Evolutionary conservation across 495 filamentous ascomycete genomes (phyloP).

Genomic region (Talaromyces proteolyticus): DNA sequence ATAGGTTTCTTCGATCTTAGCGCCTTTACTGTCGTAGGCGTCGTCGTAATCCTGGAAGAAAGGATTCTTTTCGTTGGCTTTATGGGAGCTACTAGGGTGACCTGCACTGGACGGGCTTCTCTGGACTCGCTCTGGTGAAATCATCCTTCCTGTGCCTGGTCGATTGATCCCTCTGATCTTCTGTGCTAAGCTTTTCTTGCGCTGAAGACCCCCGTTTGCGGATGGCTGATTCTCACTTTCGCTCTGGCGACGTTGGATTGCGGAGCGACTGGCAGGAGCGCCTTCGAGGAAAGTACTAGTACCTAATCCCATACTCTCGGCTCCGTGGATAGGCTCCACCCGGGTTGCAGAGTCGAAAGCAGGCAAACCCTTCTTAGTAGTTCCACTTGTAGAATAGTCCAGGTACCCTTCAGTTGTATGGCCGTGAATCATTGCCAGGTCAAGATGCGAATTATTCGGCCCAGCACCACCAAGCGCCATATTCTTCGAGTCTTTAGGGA

Average conservation of each 20-base stretch:
- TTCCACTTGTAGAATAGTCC: conserved; percentile 56
- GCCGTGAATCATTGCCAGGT: conserved; percentile 80
- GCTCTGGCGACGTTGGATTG: conserved; percentile 70
- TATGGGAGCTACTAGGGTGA: conserved; percentile 23
- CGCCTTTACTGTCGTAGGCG: conserved; percentile 65
- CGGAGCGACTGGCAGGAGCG: conserved; percentile 77
- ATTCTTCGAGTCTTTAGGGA: conserved; percentile 85
- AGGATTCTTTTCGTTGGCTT: conserved; percentile 61
- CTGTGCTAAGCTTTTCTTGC: conserved; percentile 93
- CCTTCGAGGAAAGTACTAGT: conserved; percentile 96
- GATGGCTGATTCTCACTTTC: conserved; percentile 46
- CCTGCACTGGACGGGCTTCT: conserved; percentile 21
- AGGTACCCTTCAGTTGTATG: conserved; percentile 75
- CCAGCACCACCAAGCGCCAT: conserved; percentile 87
- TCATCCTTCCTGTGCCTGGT: conserved; percentile 43
- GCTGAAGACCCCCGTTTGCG: conserved; percentile 59
- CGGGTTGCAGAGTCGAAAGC: conserved; percentile 53
- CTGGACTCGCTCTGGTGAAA: conserved; percentile 47
- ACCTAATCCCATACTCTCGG: conserved; percentile 78
- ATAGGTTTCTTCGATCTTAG: conserved; percentile 48
- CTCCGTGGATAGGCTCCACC: conserved; percentile 71
- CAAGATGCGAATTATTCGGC: conserved; percentile 72
- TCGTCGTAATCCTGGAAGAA: conserved; percentile 83
- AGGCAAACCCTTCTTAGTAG: conserved; percentile 27
- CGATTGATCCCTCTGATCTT: conserved; percentile 66